phyloP scores from a whole-genome alignment of 441 rosid species.

The Raphanus hybrid region DNA sequence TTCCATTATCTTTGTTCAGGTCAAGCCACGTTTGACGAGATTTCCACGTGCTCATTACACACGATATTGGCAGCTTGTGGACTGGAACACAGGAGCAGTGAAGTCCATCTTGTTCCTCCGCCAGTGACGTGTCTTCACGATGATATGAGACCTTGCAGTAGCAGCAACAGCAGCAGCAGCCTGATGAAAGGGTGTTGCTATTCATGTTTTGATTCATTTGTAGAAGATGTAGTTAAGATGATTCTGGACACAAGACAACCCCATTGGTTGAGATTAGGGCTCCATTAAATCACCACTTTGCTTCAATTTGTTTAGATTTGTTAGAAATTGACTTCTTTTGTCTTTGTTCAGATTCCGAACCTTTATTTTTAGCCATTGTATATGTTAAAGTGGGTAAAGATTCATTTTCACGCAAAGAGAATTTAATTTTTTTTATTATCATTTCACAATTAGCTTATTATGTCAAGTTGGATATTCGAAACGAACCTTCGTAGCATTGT shows the following conservation, averaged over 20 bases:
- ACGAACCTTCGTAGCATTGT: too few relatives aligned
- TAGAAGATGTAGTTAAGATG: constrained; percentile 80
- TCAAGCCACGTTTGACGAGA: constrained; percentile 62
- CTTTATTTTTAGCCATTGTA: constrained; percentile 15
- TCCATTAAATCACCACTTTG: constrained; percentile 35
- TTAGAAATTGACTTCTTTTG: constrained; percentile 16
- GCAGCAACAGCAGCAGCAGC: constrained; percentile 55
- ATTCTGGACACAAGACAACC: constrained; percentile 77
- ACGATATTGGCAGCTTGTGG: constrained; percentile 91
- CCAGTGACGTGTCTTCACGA: constrained; percentile 64
- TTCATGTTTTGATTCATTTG: constrained; percentile 85
- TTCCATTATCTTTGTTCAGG: constrained; percentile 51
- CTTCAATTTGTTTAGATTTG: constrained; percentile 33
- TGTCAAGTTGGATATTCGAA: not conserved
- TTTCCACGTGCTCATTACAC: constrained; percentile 76
- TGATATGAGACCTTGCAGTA: constrained; percentile 57
- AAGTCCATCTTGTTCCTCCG: constrained; percentile 62
- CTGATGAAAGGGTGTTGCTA: constrained; percentile 85
- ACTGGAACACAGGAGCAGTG: constrained; percentile 69
- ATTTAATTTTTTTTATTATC: not conserved
- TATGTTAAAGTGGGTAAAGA: constrained; percentile 4
- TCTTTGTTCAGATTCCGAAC: not conserved
- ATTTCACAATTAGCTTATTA: not conserved
- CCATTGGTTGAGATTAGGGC: constrained; percentile 83
- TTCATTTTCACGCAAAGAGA: not conserved